These are phyloP conservation scores for Stereum hirsutum DNA, from an alignment of 1,284 basidiomycete genomes.

Conservation along the genomic window DNA sequence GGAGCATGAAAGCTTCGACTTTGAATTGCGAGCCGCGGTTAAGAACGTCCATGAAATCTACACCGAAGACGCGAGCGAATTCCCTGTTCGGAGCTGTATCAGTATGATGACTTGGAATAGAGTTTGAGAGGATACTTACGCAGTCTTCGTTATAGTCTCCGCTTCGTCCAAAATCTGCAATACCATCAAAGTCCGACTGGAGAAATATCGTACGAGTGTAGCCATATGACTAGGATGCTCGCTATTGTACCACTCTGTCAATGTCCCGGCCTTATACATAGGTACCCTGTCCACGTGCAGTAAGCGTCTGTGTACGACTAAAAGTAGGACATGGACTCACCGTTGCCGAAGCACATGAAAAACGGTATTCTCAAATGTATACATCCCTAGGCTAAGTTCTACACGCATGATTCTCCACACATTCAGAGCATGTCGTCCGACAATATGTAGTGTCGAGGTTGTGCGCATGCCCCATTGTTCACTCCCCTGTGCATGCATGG, in stretches of 20 bases:
- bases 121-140: slow-evolving; percentile 39
- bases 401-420: slow-evolving; percentile 89
- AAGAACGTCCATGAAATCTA: slow-evolving; percentile 95
- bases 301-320: slow-evolving; percentile 3
- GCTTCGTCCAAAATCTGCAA: slow-evolving; percentile 74
- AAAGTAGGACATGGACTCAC: slow-evolving; percentile 26
- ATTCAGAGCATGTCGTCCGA: slow-evolving; percentile 87
- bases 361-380: slow-evolving; percentile 87
- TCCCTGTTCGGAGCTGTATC: slow-evolving; percentile 44
- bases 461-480: slow-evolving; percentile 74
- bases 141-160: slow-evolving; percentile 81
- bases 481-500: slow-evolving; percentile 27
- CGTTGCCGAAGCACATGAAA: slow-evolving; percentile 72
- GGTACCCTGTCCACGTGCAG: slow-evolving; percentile 49
- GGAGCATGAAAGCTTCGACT: slow-evolving; percentile 97
- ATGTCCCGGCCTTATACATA: slow-evolving; percentile 56
- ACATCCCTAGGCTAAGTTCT: slow-evolving; percentile 73
- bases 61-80: slow-evolving; percentile 93
- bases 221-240: slow-evolving; percentile 42
- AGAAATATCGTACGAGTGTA: slow-evolving; percentile 55
- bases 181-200: slow-evolving; percentile 53
- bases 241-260: slow-evolving; percentile 72
- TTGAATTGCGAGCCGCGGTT: slow-evolving; percentile 96
- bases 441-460: slow-evolving; percentile 77
- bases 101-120: too few species aligned